Evolutionary conservation across 257 asterid species (phyloP), one percentile per base, ranked within the genome.

Genomic region (Solanum chilense): DNA sequence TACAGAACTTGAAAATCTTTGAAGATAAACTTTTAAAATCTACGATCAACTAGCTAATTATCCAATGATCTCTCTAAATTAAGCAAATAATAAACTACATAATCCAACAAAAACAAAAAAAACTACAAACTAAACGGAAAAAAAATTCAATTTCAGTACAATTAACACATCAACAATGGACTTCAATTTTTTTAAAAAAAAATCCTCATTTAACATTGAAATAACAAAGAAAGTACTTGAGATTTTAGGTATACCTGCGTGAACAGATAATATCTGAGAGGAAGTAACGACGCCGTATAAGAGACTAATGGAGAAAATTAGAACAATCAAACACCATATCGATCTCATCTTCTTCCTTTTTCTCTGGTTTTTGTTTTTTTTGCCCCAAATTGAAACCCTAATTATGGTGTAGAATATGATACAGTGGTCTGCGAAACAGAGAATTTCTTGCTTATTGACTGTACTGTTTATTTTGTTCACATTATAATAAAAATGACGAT

Each of bases 201-300:
- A 35, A 35, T 35, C 9, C 13, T 0, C 39, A 69, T 69, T 69
- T 1, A 15, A 5, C 12, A 29, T 13, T 69, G 41, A 69, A 31
- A 29, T 69, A 69, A 69, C 42, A 71, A 33, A 69, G 76, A 39
- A 39, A 10, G 35, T 75, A 5, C 11, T 45, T 45, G 84, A 45
- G 42, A 78, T 78, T 45, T 86, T 52, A 4, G 33, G 23, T 20
- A 1, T 84, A 88, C 92, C 92, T 49, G 90, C 58, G 69, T 81
- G 89, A 87, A 82, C 84, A 13, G 90, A 76, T 69, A 87, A 52
- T 71, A 90, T 87, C 58, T 87, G 90, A 83, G 86, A 84, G 87
- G 92, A 77, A 39, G 88, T 87, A 2, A 85, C 89, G 52, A 37
- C 76, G 31, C 31, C 80, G 68, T 64, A 64, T 82, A 88, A 37